phyloP scores from a whole-genome alignment of 495 filamentous ascomycete genomes.

The Pseudevernia furfuracea region DNA sequence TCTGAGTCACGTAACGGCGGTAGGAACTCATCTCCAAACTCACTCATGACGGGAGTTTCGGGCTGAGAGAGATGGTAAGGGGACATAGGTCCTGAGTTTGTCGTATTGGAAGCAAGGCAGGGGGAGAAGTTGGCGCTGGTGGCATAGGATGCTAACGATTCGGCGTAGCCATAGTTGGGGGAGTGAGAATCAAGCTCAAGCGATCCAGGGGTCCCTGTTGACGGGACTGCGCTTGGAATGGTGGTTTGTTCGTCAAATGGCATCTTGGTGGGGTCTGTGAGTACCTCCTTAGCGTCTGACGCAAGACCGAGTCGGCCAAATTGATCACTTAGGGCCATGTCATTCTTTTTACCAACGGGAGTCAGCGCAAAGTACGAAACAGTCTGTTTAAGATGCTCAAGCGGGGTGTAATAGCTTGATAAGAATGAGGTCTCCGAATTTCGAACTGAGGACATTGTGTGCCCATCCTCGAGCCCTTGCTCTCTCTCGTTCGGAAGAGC shows the following conservation, averaged over 20 bases:
- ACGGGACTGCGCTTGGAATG: neutral
- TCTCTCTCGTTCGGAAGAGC: neutral
- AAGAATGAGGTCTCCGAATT: neutral
- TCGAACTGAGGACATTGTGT: neutral
- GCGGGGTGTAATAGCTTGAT: slow-evolving; percentile 1
- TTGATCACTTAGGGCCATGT: neutral
- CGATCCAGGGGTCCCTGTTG: neutral
- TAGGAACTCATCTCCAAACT: slow-evolving; percentile 21
- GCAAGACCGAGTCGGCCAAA: neutral
- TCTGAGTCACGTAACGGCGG: slow-evolving; percentile 10
- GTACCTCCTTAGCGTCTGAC: neutral
- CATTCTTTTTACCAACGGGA: neutral
- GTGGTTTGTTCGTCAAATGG: neutral
- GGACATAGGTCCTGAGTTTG: slow-evolving; percentile 20
- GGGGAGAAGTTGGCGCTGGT: slow-evolving; percentile 21
- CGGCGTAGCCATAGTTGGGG: slow-evolving; percentile 8
- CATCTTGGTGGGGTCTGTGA: slow-evolving; percentile 1
- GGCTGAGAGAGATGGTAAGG: slow-evolving; percentile 25
- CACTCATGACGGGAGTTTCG: slow-evolving; percentile 21
- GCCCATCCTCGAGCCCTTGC: neutral
- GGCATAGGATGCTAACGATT: slow-evolving; percentile 17
- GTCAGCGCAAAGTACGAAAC: neutral
- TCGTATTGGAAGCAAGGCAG: slow-evolving; percentile 15
- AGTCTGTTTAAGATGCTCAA: slow-evolving; percentile 9
- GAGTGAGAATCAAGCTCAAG: slow-evolving; percentile 6